These are phyloP conservation scores for Conticribra weissflogii DNA, from an alignment of 108 stramenopile species.

Conservation along the genomic window DNA sequence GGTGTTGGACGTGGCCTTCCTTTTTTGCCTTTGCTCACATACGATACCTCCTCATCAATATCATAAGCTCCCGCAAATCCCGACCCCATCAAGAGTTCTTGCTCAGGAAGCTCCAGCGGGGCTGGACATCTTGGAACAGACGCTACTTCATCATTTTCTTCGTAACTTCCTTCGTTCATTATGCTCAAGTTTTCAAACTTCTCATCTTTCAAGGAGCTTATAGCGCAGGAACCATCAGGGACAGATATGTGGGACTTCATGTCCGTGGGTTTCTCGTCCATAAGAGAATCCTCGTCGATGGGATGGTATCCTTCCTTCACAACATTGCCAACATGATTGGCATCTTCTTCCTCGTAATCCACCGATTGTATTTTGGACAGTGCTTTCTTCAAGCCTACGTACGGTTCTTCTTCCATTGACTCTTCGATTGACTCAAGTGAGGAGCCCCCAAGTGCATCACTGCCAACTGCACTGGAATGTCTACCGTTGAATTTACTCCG, in stretches of 20 bases:
- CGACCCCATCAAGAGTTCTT: not conserved
- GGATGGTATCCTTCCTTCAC: not conserved
- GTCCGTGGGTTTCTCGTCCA: conserved; percentile 10
- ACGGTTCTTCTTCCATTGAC: conserved; percentile 1
- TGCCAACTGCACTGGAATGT: too few relatives aligned
- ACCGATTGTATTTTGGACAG: conserved; percentile 21
- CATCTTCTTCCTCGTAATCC: conserved; percentile 4
- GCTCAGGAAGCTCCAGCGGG: conserved; percentile 3
- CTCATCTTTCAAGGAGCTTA: conserved; percentile 24
- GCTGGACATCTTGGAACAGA: conserved; percentile 31
- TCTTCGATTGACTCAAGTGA: too few relatives aligned
- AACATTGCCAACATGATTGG: not conserved
- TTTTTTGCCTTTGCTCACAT: not conserved
- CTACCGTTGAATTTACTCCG: too few relatives aligned
- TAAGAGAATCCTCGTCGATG: not conserved
- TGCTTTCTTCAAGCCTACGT: conserved; percentile 15
- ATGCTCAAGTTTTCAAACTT: not conserved
- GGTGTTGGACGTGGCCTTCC: too few relatives aligned
- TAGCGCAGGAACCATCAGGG: conserved; percentile 17
- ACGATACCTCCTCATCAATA: not conserved
- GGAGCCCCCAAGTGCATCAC: too few relatives aligned
- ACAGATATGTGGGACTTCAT: conserved; percentile 8
- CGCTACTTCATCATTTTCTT: conserved; percentile 10
- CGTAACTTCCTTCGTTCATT: conserved; percentile 8
- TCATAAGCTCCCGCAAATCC: not conserved